Conservation (phyloP, 805 yeast species). For the Scheffersomyces coipomensis region DNA sequence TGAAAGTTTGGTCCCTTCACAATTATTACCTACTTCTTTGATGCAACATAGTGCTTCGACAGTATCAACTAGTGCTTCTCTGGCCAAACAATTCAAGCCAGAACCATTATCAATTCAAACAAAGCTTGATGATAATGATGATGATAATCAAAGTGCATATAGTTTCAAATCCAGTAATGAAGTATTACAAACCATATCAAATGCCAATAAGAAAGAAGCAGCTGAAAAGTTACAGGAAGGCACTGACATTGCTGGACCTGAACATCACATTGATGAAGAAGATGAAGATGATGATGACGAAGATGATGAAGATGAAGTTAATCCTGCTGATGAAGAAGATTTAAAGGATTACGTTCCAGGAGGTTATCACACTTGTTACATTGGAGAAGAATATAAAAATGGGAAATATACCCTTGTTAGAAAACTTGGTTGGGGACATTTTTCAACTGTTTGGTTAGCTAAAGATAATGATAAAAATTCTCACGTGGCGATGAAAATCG, state of each 20-base stretch:
- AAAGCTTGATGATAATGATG: slow-evolving; percentile 18
- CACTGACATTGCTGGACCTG: background rate
- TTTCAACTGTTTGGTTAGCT: slow-evolving; percentile 94
- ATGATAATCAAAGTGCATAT: background rate
- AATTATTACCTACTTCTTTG: slow-evolving; percentile 17
- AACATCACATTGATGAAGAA: background rate
- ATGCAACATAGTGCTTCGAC: slow-evolving; percentile 26
- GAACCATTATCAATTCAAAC: slow-evolving; percentile 37
- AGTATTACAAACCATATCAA: too few relatives aligned
- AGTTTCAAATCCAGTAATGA: background rate
- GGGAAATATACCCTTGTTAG: slow-evolving; percentile 77
- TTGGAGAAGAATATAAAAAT: slow-evolving; percentile 81
- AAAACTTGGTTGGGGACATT: slow-evolving; percentile 98
- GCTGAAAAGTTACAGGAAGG: background rate
- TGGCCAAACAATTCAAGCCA: slow-evolving; percentile 36
- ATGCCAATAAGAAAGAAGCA: too few relatives aligned
- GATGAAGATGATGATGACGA: slow-evolving; percentile 21
- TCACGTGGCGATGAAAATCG: slow-evolving; percentile 94
- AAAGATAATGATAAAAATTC: slow-evolving; percentile 50
- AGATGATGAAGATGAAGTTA: slow-evolving; percentile 22
- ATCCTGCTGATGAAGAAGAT: slow-evolving; percentile 74
- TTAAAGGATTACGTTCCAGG: slow-evolving; percentile 83
- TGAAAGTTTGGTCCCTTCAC: slow-evolving; percentile 12
- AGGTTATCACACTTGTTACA: slow-evolving; percentile 92
- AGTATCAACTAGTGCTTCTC: slow-evolving; percentile 28